phyloP scores from a whole-genome alignment of 2,329 filamentous ascomycete species.

The Aspergillus jensenii region DNA sequence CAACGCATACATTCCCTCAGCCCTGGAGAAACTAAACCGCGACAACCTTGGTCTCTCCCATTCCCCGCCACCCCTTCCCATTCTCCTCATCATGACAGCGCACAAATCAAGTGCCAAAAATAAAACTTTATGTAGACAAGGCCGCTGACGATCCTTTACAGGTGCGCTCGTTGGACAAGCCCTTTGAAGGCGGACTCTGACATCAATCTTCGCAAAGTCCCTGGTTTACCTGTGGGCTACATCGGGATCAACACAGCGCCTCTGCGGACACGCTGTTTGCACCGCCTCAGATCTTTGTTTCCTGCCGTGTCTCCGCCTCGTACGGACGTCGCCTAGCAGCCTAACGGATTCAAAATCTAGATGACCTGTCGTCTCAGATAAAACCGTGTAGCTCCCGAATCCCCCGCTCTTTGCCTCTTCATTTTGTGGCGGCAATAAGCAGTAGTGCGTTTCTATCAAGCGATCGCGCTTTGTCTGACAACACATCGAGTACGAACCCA shows the following conservation, averaged over 20 bases:
- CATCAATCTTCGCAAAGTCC: slow-evolving; percentile 22
- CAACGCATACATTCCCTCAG: slow-evolving; percentile 41
- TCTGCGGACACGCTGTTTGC: slow-evolving; percentile 22
- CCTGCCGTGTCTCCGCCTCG: slow-evolving; percentile 15
- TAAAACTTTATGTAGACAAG: slow-evolving; percentile 17
- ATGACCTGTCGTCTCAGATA: slow-evolving; percentile 20
- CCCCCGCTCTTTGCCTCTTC: slow-evolving; percentile 11
- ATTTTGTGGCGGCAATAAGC: slow-evolving; percentile 28
- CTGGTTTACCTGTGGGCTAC: slow-evolving; percentile 16
- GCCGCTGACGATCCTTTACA: slow-evolving; percentile 26
- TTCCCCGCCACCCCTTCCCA: slow-evolving; percentile 18
- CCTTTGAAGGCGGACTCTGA: slow-evolving; percentile 26
- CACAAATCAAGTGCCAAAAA: slow-evolving; percentile 22
- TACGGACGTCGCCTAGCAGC: slow-evolving; percentile 26
- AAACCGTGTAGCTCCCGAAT: slow-evolving; percentile 21
- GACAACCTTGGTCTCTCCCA: slow-evolving; percentile 20
- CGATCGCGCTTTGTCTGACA: slow-evolving; percentile 36
- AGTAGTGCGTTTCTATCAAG: slow-evolving; percentile 28
- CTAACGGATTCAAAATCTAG: slow-evolving; percentile 20
- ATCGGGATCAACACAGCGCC: slow-evolving; percentile 17
- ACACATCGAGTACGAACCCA: slow-evolving; percentile 41
- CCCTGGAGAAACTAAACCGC: slow-evolving; percentile 29
- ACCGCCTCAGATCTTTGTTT: slow-evolving; percentile 29
- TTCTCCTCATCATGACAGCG: slow-evolving; percentile 26
- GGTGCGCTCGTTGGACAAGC: slow-evolving; percentile 24